These are phyloP conservation scores for Podospora bellae-mahoneyi DNA, from an alignment of 495 filamentous ascomycete species.

Conservation along the genomic window DNA sequence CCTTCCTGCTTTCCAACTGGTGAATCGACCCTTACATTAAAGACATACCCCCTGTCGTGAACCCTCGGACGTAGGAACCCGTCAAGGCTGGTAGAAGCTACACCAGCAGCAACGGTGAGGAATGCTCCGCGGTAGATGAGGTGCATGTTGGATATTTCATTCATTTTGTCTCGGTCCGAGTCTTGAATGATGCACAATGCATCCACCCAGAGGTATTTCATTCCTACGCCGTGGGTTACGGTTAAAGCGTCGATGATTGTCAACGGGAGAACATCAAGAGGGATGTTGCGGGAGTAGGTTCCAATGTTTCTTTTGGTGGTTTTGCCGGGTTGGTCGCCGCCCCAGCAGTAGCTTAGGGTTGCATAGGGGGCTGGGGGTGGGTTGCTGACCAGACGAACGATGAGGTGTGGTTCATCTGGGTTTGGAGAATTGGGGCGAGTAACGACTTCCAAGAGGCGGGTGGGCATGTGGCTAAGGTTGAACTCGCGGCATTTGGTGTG, in stretches of 20 bases:
- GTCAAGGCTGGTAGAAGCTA: background rate
- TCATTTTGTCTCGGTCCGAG: slow-evolving; percentile 5
- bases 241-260: slow-evolving; percentile 28
- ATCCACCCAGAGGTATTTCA: slow-evolving; percentile 32
- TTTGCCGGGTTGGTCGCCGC: slow-evolving; percentile 18
- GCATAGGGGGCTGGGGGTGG: background rate
- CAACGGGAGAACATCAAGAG: slow-evolving; percentile 1
- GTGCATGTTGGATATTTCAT: background rate
- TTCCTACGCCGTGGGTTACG: slow-evolving; percentile 17
- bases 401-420: background rate
- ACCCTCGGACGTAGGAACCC: background rate
- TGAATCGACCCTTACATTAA: background rate
- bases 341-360: slow-evolving; percentile 26
- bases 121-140: background rate
- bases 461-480: background rate
- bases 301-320: background rate
- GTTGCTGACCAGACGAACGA: background rate
- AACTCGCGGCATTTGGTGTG: background rate
- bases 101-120: background rate
- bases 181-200: slow-evolving; percentile 31
- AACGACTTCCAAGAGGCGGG: background rate
- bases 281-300: background rate
- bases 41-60: background rate
- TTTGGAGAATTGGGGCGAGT: background rate
- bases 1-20: background rate